These are phyloP conservation scores for Pythium aphanidermatum DNA, from an alignment of 352 stramenopile species.

Conservation along the genomic window DNA sequence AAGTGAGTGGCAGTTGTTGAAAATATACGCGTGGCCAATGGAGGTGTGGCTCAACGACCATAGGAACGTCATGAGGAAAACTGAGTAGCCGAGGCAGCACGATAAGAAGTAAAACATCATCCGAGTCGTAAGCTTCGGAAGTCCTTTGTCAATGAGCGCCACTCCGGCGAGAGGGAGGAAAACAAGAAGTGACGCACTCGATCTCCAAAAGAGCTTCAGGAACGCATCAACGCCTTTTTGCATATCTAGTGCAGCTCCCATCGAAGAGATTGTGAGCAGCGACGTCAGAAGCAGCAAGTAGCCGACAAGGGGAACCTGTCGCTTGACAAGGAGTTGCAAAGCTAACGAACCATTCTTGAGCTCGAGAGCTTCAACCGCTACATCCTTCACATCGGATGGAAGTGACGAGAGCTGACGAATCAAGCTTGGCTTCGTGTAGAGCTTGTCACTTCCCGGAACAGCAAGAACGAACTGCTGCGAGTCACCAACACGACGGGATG, in stretches of 20 bases:
- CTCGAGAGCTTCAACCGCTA: conserved; percentile 70
- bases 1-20: conserved; percentile 85
- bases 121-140: conserved; percentile 47
- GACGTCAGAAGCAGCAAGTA: conserved; percentile 67
- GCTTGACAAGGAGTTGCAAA: conserved; percentile 71
- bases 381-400: conserved; percentile 62
- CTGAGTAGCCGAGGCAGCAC: conserved; percentile 60
- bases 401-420: conserved; percentile 55
- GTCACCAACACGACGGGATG: conserved; percentile 26
- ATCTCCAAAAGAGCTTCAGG: conserved; percentile 83
- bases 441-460: conserved; percentile 46
- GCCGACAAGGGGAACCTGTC: conserved; percentile 66
- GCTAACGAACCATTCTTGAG: conserved; percentile 52
- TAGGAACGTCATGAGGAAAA: conserved; percentile 80
- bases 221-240: conserved; percentile 70
- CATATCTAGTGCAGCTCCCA: conserved; percentile 66
- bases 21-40: conserved; percentile 80
- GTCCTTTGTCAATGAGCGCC: conserved; percentile 44
- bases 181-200: conserved; percentile 59
- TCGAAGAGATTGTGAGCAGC: conserved; percentile 71
- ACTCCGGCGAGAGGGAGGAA: conserved; percentile 56
- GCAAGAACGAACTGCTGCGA: conserved; percentile 68
- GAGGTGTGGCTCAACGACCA: conserved; percentile 74
- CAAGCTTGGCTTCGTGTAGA: conserved; percentile 51
- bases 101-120: conserved; percentile 63